Base-by-base conservation (phyloP, 2,329 filamentous ascomycete genomes). In the Chrysoporthe deuterocubensis region DNA sequence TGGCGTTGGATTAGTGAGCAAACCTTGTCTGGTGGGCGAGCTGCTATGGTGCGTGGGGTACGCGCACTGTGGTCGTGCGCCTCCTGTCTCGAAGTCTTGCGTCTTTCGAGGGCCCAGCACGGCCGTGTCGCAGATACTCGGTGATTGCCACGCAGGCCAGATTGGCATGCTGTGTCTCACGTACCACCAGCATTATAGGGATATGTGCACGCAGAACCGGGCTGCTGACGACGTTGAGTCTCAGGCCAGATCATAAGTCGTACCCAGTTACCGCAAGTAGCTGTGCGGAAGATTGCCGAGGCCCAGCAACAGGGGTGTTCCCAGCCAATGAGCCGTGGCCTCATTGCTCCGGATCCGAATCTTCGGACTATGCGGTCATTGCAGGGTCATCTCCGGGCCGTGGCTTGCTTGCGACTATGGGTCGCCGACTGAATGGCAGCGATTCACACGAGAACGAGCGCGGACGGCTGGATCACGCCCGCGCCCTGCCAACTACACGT, bases 341-440 rank as follows among this genome's bases (percentile, higher is more conserved):
- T 26, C 59, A 61, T 14, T 26, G 57, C 40, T 32, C n/a, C 57
- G 57, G 57, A 60, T 44, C 57, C 57, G 59, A 46, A 61, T 37
- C 6, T 61, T 46, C 59, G 59, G 59, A 16, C 21, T 32, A 46
- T 32, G 14, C 26, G 42, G 43, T 34, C 59, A 48, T 48, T 61
- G 14, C 43, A 48, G 26, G 21, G 34, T 34, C 40, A 16, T 32
- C 42, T 48, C 37, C n/a, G 37, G 57, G 57, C 37, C 44, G 40
- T 21, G n/a, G 57, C 18, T 11, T 48, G 42, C 40, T 37, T 34
- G 26, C 26, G 26, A 26, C 9, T 54, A 26, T 32, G 8, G 44
- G 18, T 18, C 44, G 44, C 26, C 26, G 26, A 26, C 26, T 26
- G 26, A 26, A 56, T 56, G 26, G 32, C 32, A 52, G 26, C 48